Conservation (phyloP, 305 asterid genomes). For the Fraxinus sp. region DNA sequence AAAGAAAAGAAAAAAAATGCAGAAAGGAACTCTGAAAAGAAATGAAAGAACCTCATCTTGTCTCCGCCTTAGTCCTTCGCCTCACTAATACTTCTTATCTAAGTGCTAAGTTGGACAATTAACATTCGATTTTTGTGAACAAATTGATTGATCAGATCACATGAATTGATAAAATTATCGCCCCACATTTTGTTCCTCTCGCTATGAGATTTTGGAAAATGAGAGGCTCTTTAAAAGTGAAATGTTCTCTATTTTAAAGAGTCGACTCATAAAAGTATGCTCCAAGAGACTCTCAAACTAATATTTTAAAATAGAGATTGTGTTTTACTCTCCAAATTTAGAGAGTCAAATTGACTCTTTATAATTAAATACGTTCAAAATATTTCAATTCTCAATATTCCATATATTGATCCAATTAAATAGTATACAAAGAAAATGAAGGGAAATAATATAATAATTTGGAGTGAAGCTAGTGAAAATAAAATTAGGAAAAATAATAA, state of each 20-base stretch:
- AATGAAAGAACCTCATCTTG: not conserved
- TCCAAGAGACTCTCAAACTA: too few relatives aligned
- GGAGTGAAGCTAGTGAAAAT: not conserved
- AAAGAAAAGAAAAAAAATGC: not conserved
- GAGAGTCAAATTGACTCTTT: not conserved
- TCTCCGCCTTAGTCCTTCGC: not conserved
- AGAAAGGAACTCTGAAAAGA: not conserved
- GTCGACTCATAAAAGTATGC: not conserved
- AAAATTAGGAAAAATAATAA: not conserved
- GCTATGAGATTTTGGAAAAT: not conserved
- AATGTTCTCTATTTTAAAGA: not conserved
- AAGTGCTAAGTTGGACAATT: not conserved
- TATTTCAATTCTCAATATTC: not conserved
- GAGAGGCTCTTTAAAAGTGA: too few relatives aligned
- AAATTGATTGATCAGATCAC: not conserved
- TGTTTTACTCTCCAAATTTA: not conserved
- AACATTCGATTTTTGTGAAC: not conserved
- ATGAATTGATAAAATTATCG: not conserved
- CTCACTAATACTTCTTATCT: not conserved
- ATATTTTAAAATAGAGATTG: not conserved
- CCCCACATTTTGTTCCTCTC: not conserved
- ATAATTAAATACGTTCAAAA: too few relatives aligned
- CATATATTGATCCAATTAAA: not conserved
- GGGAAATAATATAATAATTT: not conserved
- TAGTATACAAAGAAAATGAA: not conserved